Conservation (phyloP, 352 stramenopile species). For the Pythium brachiatum region DNA sequence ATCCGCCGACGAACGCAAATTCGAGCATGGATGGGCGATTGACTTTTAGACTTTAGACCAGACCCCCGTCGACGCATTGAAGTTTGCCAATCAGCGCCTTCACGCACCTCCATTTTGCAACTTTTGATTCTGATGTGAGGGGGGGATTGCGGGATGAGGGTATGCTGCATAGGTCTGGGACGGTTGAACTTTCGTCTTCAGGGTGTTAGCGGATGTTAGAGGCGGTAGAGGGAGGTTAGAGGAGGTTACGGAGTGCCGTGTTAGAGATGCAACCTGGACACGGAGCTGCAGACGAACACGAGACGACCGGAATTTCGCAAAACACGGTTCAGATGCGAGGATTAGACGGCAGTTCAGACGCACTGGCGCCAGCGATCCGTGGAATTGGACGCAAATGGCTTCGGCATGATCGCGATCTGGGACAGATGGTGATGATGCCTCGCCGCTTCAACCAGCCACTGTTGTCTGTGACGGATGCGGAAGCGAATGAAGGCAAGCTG, state of each 20-base stretch:
- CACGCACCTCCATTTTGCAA: constrained; percentile 14
- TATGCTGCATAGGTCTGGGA: constrained; percentile 10
- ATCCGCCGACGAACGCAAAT: constrained; percentile 18
- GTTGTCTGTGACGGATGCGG: background rate
- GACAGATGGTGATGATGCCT: constrained; percentile 24
- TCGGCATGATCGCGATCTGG: constrained; percentile 12
- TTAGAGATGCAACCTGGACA: background rate
- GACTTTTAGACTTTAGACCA: background rate
- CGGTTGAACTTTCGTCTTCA: constrained; percentile 20
- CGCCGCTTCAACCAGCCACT: constrained; percentile 2
- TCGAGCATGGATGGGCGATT: constrained; percentile 21
- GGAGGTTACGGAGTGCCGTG: constrained; percentile 15
- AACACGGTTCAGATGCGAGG: constrained; percentile 13
- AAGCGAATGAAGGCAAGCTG: background rate
- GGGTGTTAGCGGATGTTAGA: constrained; percentile 7
- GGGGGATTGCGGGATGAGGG: constrained; percentile 8
- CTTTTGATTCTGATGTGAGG: background rate
- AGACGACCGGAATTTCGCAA: constrained; percentile 17
- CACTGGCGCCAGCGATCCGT: background rate
- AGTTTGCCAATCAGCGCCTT: constrained; percentile 14
- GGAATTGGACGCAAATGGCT: constrained; percentile 2
- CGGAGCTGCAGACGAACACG: constrained; percentile 22
- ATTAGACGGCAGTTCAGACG: constrained; percentile 11
- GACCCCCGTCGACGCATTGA: constrained; percentile 5
- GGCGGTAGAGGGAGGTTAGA: constrained; percentile 15